Base-by-base conservation (phyloP, 257 asterid species). In the Echites panduratus region DNA sequence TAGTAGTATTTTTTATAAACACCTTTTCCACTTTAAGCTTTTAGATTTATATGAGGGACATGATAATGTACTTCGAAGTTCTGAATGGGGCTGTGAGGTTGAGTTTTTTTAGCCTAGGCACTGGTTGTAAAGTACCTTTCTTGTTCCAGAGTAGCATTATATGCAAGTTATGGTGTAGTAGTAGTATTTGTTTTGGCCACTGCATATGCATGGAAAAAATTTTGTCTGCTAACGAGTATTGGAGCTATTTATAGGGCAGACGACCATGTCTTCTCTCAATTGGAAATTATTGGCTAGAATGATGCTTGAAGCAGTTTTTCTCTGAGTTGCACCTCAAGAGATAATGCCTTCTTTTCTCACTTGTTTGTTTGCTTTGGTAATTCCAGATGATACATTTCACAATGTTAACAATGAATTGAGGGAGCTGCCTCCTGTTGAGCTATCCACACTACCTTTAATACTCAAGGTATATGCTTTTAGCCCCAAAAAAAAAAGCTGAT, bases 381-480 rank as follows among this genome's bases (percentile, higher is more conserved):
- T 71, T 83, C 78, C 89, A 95, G 98, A 83, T 78, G 98, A 88
- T 67, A 78, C 90, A 49, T 95, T 85, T 82, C 87, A 87, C 80
- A 90, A 79, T 72, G 82, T 88, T 82, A 87, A 81, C 73, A 89
- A 80, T 76, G 97, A 92, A 80, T 73, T 95, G 86, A 85, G 90
- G 86, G 96, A 95, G 88, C 87, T 95, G 86, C 98, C 98, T 69
- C 87, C 96, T 44, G 96, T 95, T 76, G 99, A 90, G 81, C 79
- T 95, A 73, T 84, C 99, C 64, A 80, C 92, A 47, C 93, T 95
- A 66, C 94, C 96, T 52, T 78, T 83, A 89, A 90, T 92, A 81
- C 96, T 92, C 35, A 90, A 95, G 99, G 99, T 94, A 64, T 71
- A 26, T 32, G 38, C 38, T 32, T 32, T 32, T 32, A 32, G 38